Percentiles rank a stretch among this genome's conserved stretches.
phyloP scores from a whole-genome alignment of 2,329 filamentous ascomycete genomes.

The Coniella vitis region DNA sequence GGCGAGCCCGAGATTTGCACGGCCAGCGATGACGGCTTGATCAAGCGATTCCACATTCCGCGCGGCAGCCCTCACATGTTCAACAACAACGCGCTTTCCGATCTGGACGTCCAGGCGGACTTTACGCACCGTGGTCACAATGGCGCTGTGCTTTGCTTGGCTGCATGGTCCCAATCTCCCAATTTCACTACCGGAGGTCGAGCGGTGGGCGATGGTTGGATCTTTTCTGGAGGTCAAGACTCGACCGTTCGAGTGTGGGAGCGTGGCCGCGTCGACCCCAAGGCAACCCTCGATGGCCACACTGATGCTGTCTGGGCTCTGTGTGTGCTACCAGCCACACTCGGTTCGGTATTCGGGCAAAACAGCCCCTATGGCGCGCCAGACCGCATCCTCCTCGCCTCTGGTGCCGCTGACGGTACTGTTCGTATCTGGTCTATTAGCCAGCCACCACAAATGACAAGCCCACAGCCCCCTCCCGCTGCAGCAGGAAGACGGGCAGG shows the following conservation, averaged over 20 bases:
- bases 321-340: slow-evolving; percentile 80
- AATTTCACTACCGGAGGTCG: slow-evolving; percentile 86
- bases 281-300: slow-evolving; percentile 88
- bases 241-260: slow-evolving; percentile 93
- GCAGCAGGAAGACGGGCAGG: slow-evolving; percentile 47
- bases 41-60: slow-evolving; percentile 96
- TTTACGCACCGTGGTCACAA: slow-evolving; percentile 93
- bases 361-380: slow-evolving; percentile 68
- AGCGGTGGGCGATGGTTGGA: slow-evolving; percentile 90
- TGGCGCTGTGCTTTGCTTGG: slow-evolving; percentile 80
- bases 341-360: slow-evolving; percentile 73
- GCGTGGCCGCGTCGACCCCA: slow-evolving; percentile 85
- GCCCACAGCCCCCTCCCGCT: slow-evolving; percentile 60
- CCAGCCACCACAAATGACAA: slow-evolving; percentile 77
- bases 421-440: slow-evolving; percentile 94
- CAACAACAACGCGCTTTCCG: slow-evolving; percentile 49
- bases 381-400: slow-evolving; percentile 84
- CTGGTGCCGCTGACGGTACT: slow-evolving; percentile 83
- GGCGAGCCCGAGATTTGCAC: slow-evolving; percentile 97
- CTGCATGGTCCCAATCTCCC: slow-evolving; percentile 79
- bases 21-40: slow-evolving; percentile 86
- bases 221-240: slow-evolving; percentile 96
- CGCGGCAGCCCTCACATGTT: slow-evolving; percentile 54
- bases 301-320: slow-evolving; percentile 95
- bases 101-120: slow-evolving; percentile 86